These are phyloP conservation scores for Plasmodium vinckei DNA, from an alignment of 169 alveolate genomes.

Conservation along the genomic window DNA sequence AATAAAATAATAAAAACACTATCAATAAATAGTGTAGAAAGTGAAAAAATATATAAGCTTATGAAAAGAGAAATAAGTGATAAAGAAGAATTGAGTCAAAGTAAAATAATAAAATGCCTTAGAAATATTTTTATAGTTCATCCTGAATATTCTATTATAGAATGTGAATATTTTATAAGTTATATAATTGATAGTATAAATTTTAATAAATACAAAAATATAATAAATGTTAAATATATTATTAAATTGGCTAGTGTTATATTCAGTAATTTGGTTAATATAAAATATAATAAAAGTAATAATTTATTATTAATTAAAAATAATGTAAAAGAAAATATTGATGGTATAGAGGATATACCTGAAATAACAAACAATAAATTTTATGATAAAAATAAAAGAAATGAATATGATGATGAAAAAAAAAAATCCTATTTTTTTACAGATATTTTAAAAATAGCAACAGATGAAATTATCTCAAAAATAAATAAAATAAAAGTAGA, in stretches of 20 bases:
- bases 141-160: conserved; percentile 70
- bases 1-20: conserved; percentile 37
- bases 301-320: conserved; percentile 9
- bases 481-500: conserved; percentile 70
- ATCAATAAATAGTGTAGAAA: conserved; percentile 1
- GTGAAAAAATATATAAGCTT: conserved; percentile 42
- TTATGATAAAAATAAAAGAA: conserved; percentile 9
- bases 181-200: conserved; percentile 2
- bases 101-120: conserved; percentile 33
- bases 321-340: neutral
- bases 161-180: conserved; percentile 53
- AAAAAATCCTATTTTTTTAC: conserved; percentile 41
- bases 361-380: neutral
- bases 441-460: conserved; percentile 65
- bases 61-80: conserved; percentile 40
- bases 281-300: conserved; percentile 20
- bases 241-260: conserved; percentile 31
- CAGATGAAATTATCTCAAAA: conserved; percentile 63
- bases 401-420: conserved; percentile 8
- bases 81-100: conserved; percentile 56
- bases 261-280: conserved; percentile 62
- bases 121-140: conserved; percentile 31
- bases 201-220: conserved; percentile 5
- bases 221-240: conserved; percentile 25
- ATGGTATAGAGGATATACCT: neutral